Percentiles rank a stretch among this genome's conserved stretches.
phyloP scores from a whole-genome alignment of 805 yeast species.

The Sungouiella blattae region DNA sequence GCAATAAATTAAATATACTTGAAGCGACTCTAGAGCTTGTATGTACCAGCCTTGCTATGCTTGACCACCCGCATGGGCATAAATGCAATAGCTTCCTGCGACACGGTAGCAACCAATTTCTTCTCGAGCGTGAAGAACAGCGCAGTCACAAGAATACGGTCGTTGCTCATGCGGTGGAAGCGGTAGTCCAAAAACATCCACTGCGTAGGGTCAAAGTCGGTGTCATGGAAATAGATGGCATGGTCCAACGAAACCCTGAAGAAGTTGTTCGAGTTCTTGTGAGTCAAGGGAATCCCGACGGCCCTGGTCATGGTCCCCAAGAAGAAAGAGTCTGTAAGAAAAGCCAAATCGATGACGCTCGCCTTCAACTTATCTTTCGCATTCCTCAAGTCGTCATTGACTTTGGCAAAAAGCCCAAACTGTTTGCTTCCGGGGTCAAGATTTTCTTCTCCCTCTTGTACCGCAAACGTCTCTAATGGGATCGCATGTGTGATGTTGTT shows the following conservation, averaged over 20 bases:
- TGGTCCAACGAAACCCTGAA: constrained; percentile 40
- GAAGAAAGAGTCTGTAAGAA: constrained; percentile 30
- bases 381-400: constrained; percentile 23
- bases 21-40: constrained; percentile 14
- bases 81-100: constrained; percentile 32
- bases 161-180: constrained; percentile 30
- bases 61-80: constrained; percentile 12
- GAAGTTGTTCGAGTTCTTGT: constrained; percentile 15
- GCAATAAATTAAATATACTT: no score
- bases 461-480: constrained; percentile 19
- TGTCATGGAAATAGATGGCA: constrained; percentile 32
- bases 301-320: constrained; percentile 26
- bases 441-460: constrained; percentile 5
- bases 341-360: constrained; percentile 20
- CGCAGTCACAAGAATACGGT: constrained; percentile 29
- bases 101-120: constrained; percentile 26
- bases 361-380: constrained; percentile 20
- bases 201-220: constrained; percentile 31
- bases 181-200: constrained; percentile 35
- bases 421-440: constrained; percentile 19
- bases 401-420: constrained; percentile 28
- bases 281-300: constrained; percentile 18
- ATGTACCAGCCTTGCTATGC: constrained; percentile 8
- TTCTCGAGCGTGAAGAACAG: constrained; percentile 25
- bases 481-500: constrained; percentile 26